These are phyloP conservation scores for Oryza meridionalis DNA, from an alignment of 176 grass and related monocot genomes.

Conservation along the genomic window DNA sequence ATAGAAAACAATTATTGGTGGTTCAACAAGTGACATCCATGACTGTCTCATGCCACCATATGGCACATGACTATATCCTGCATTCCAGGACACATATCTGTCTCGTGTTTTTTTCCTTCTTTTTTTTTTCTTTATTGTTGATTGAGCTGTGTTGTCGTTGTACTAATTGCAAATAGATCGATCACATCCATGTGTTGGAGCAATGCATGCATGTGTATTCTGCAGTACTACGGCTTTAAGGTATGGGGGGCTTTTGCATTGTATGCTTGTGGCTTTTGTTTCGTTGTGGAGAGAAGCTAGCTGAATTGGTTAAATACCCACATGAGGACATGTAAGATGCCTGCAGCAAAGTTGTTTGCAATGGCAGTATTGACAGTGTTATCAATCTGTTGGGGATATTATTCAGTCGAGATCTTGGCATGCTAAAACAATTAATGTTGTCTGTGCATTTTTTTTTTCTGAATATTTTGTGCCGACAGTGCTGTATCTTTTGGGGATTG, in stretches of 20 bases:
- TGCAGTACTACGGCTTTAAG: constrained; percentile 9
- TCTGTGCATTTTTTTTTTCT: neutral
- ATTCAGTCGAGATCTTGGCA: neutral
- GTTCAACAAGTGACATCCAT: neutral
- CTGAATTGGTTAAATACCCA: neutral
- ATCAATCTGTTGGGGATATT: neutral
- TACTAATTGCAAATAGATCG: neutral
- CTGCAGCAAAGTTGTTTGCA: neutral
- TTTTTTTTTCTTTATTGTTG: neutral
- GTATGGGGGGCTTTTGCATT: neutral
- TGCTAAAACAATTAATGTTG: neutral
- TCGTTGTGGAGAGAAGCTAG: constrained; percentile 7
- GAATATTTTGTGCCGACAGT: neutral
- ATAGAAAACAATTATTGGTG: neutral
- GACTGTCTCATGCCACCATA: neutral
- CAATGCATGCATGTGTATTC: neutral
- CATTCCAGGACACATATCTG: neutral
- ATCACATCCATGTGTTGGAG: neutral
- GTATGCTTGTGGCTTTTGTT: constrained; percentile 4
- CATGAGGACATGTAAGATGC: constrained; percentile 1
- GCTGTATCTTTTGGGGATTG: too few species aligned
- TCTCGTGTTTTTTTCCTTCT: neutral
- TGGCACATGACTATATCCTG: neutral
- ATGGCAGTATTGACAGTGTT: neutral
- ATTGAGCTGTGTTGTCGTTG: neutral